Percentiles rank a stretch among this genome's conserved stretches.
phyloP scores from a whole-genome alignment of 2,329 filamentous ascomycete genomes.

The Colletotrichum sp. region DNA sequence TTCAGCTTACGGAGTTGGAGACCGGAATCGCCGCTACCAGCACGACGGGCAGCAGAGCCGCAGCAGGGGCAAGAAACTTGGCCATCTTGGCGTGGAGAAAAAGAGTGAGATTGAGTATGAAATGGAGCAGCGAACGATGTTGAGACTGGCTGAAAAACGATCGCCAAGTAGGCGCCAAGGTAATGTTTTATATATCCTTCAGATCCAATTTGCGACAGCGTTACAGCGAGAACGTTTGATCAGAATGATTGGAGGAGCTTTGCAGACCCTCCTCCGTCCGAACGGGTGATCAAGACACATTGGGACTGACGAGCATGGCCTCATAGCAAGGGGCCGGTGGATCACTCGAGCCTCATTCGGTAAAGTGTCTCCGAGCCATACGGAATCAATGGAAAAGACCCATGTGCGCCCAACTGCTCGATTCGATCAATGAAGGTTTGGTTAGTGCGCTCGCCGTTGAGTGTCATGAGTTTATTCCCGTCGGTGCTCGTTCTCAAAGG shows the following conservation, averaged over 20 bases:
- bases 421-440: background rate
- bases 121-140: background rate
- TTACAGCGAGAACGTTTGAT: background rate
- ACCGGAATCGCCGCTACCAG: constrained; percentile 4
- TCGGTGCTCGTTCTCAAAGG: background rate
- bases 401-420: background rate
- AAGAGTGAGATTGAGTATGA: background rate
- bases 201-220: background rate
- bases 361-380: background rate
- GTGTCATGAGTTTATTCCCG: background rate
- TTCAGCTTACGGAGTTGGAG: background rate
- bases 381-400: background rate
- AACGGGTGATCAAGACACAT: background rate
- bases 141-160: background rate
- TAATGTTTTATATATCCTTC: constrained; percentile 9
- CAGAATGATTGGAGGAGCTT: constrained; percentile 2
- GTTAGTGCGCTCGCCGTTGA: background rate
- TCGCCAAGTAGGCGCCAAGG: constrained; percentile 1
- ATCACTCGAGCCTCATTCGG: background rate
- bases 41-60: constrained; percentile 8
- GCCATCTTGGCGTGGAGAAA: constrained; percentile 13
- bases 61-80: constrained; percentile 2
- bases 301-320: constrained; percentile 6
- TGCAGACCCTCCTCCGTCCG: background rate
- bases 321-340: background rate